Percentiles rank a stretch among this genome's conserved stretches.
phyloP scores from a whole-genome alignment of 371 early-diverging fungal species.

The Mortierella sp. region DNA sequence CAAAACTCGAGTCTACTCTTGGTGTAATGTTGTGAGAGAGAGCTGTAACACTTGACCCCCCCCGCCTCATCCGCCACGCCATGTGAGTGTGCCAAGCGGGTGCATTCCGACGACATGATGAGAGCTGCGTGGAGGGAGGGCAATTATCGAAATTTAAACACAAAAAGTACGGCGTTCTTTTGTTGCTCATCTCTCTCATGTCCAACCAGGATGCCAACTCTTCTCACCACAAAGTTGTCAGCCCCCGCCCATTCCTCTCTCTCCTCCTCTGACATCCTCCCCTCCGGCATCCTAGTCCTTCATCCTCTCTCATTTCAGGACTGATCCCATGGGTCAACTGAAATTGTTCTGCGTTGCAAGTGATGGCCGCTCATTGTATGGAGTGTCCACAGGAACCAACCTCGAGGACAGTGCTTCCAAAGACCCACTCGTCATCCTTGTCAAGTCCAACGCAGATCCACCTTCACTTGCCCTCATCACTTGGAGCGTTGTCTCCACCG shows the following conservation, averaged over 20 bases:
- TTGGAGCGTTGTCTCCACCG: slow-evolving; percentile 6
- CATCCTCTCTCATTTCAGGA: background rate
- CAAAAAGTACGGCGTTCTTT: too few relatives aligned
- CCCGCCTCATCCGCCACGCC: too few relatives aligned
- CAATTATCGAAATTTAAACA: too few relatives aligned
- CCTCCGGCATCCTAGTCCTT: background rate
- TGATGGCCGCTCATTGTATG: slow-evolving; percentile 4
- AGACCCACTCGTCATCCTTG: slow-evolving; percentile 1
- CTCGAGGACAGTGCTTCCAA: background rate
- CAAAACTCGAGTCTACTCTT: too few relatives aligned
- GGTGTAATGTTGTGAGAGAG: too few relatives aligned
- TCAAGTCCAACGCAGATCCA: slow-evolving; percentile 3
- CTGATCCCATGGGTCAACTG: background rate
- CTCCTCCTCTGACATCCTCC: background rate
- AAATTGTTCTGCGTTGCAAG: slow-evolving; percentile 2
- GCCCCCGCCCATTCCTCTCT: background rate
- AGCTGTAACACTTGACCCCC: too few relatives aligned
- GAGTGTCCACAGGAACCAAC: slow-evolving; percentile 1
- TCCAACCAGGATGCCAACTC: too few relatives aligned
- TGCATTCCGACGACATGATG: too few relatives aligned
- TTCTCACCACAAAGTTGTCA: too few relatives aligned
- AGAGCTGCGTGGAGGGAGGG: too few relatives aligned
- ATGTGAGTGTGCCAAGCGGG: too few relatives aligned
- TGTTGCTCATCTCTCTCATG: background rate
- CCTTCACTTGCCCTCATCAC: background rate